A percentile compares a stretch with the other conserved stretches of the same genome.
Evolutionary conservation across 1,284 basidiomycete species (phyloP).

Genomic region (Apiotrichum gracile): DNA sequence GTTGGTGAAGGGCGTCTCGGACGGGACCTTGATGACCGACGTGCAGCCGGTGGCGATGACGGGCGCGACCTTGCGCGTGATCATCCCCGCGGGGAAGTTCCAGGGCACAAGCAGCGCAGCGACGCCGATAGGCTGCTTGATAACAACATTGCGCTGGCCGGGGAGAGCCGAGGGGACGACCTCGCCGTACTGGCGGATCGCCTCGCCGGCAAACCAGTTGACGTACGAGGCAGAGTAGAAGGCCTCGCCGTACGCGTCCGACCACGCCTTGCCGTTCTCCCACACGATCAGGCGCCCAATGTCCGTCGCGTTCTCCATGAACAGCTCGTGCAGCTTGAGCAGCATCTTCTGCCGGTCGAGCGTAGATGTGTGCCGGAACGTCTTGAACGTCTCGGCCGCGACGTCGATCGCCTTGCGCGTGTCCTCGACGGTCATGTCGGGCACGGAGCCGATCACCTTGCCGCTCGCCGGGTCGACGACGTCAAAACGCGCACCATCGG

Average conservation of each 20-base stretch:
- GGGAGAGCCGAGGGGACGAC: conserved; percentile 72
- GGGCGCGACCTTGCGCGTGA: conserved; percentile 53
- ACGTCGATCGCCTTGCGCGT: conserved; percentile 72
- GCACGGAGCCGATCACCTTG: conserved; percentile 69
- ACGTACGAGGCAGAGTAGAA: conserved; percentile 75
- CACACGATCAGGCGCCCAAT: conserved; percentile 44
- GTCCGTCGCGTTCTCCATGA: conserved; percentile 34
- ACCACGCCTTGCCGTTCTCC: conserved; percentile 86
- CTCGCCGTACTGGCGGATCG: conserved; percentile 65
- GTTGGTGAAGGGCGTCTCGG: conserved; percentile 91
- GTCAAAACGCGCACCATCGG: conserved; percentile 61
- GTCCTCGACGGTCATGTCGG: conserved; percentile 79
- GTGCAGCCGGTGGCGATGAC: conserved; percentile 91
- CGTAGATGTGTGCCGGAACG: conserved; percentile 69
- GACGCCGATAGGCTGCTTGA: conserved; percentile 85
- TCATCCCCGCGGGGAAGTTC: conserved; percentile 81
- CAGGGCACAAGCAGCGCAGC: conserved; percentile 47
- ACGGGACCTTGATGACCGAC: conserved; percentile 87
- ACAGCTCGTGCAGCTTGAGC: conserved; percentile 28
- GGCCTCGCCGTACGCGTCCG: conserved; percentile 75
- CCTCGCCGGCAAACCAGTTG: conserved; percentile 82
- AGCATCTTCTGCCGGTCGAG: conserved; percentile 30
- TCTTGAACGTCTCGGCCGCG: conserved; percentile 67
- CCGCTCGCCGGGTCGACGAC: conserved; percentile 83
- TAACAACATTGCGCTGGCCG: conserved; percentile 74